A percentile compares a stretch with the other conserved stretches of the same genome.
Evolutionary conservation across 345 rosid species (phyloP).

Genomic region (Gossypium mustelinum): DNA sequence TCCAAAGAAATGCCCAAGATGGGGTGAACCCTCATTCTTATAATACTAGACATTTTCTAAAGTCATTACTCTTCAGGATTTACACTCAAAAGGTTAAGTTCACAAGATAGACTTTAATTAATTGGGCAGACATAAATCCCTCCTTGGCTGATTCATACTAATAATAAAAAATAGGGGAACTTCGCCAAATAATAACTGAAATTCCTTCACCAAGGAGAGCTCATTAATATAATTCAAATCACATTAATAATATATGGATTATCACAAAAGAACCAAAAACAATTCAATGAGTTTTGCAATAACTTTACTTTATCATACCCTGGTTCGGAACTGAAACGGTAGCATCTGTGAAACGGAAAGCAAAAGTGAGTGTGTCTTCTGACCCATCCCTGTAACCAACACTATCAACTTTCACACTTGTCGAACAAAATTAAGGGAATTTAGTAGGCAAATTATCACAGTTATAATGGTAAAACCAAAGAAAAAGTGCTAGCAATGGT

Average conservation of each 20-base stretch:
- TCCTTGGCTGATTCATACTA: not conserved
- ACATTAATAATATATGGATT: not conserved
- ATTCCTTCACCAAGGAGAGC: not conserved
- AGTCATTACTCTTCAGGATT: not conserved
- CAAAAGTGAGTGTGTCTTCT: conserved; percentile 89
- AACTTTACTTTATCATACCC: conserved; percentile 49
- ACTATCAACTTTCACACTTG: conserved; percentile 25
- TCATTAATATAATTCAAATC: not conserved
- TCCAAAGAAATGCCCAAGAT: not conserved
- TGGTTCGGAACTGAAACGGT: conserved; percentile 73
- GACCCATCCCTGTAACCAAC: conserved; percentile 67
- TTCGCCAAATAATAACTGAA: not conserved
- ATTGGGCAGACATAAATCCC: not conserved
- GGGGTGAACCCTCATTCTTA: not conserved
- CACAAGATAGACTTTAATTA: not conserved
- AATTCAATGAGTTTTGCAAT: conserved; percentile 13
- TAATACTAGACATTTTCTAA: not conserved
- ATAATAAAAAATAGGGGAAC: not conserved
- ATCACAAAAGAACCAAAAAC: conserved; percentile 9
- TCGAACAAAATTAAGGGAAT: not conserved
- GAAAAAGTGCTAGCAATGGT: not conserved
- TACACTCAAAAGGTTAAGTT: not conserved
- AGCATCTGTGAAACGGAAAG: conserved; percentile 94
- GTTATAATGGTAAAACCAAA: not conserved
- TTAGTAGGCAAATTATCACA: not conserved